Evolutionary conservation across 257 asterid genomes (phyloP), one percentile per base, ranked within the genome.

Genomic region (Solanum chiquidenum): DNA sequence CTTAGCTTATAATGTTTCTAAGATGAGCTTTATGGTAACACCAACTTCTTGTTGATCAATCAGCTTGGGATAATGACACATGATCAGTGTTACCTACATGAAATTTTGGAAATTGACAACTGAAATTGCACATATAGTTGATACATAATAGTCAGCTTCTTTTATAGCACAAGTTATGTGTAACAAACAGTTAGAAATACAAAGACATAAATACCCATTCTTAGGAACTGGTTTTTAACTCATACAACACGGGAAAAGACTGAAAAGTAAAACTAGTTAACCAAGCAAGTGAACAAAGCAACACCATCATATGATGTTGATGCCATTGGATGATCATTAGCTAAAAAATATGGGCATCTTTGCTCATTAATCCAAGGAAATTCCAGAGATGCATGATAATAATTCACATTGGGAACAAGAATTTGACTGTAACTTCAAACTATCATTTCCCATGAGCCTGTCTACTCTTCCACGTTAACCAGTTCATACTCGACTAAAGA

Each of bases 41-140:
- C 94, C 90, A 89, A 92, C 90, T 88, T 77, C 86, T 86, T 62
- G 55, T 86, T 74, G 87, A 83, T 89, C 87, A 91, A 91, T 91
- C 96, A 92, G 97, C 90, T 92, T 92, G 93, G 94, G 84, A 71
- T 88, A 90, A 92, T 89, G 92, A 93, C 90, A 93, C 89, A 91
- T 95, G 94, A 93, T 90, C 90, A 73, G 85, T 88, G 64, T 88
- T 29, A 89, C 87, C 83, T 83, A 35, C 55, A 23, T 66, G 66
- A 58, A 55, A 58, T 88, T 75, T 23, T 23, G 27, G 83, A 76
- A 25, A 14, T 40, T 10, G 21, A 77, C 46, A 12, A 42, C 16
- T 13, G 23, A 77, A 77, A 46, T 44, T 44, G 12, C 84, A 79
- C 25, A 79, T 40, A 38, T 27, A 49, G 52, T 44, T 27, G 64